Conservation (phyloP, 2,329 filamentous ascomycete species). For the Atkinsonella texensis region DNA sequence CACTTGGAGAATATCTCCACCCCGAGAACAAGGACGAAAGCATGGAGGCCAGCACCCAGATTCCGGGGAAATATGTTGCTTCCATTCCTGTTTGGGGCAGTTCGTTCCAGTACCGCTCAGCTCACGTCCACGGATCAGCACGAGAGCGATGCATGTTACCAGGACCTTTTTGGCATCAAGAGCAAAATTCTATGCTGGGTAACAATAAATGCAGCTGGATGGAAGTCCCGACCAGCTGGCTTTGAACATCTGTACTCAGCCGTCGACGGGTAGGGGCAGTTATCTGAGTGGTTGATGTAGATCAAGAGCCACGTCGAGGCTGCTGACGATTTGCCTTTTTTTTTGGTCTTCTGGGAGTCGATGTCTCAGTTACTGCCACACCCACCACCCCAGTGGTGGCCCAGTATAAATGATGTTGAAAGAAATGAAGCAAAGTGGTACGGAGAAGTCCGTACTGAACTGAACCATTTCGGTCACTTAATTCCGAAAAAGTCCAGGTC, state of each 20-base stretch:
- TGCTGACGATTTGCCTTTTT: neutral
- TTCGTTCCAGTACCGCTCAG: neutral
- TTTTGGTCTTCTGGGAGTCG: neutral
- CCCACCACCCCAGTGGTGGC: neutral
- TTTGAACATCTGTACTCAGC: constrained; percentile 2
- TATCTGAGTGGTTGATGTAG: neutral
- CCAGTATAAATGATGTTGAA: neutral
- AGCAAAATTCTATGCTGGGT: neutral
- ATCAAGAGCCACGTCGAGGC: neutral
- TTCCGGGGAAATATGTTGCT: neutral
- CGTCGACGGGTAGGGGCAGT: neutral
- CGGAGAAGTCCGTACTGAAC: neutral
- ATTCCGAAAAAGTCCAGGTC: neutral
- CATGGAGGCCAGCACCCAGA: neutral
- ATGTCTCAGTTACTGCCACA: constrained; percentile 4
- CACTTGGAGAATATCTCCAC: neutral
- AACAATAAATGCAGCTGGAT: neutral
- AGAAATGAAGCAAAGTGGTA: neutral
- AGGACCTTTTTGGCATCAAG: neutral
- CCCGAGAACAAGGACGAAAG: neutral
- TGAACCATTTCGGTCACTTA: neutral
- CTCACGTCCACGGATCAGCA: neutral
- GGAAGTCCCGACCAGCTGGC: constrained; percentile 2
- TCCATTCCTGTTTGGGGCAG: neutral
- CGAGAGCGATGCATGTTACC: neutral